Evolutionary conservation across 257 asterid genomes (phyloP).

Genomic region (Anisodus tanguticus): DNA sequence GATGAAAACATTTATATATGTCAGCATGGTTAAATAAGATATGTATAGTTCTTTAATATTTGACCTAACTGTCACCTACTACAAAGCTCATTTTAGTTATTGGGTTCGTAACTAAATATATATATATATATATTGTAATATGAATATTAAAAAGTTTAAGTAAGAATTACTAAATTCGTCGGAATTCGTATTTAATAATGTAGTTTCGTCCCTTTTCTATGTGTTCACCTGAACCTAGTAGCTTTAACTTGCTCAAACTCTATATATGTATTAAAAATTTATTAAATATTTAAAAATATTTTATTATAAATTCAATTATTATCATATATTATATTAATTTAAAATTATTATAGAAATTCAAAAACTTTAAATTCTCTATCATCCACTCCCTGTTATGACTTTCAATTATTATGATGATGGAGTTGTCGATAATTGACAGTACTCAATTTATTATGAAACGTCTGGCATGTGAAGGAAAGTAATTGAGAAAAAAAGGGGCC

Average conservation of each 20-base stretch:
- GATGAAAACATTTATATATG: constrained; percentile 1
- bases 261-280: no score
- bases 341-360: neutral
- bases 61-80: neutral
- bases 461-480: constrained; percentile 10
- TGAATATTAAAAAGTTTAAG: neutral
- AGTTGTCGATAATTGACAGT: constrained; percentile 15
- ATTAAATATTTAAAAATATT: no score
- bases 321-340: neutral
- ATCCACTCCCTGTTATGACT: neutral
- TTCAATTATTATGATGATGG: neutral
- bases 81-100: neutral
- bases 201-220: no score
- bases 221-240: no score
- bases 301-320: neutral
- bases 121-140: no score
- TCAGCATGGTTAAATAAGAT: neutral
- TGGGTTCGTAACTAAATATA: no score
- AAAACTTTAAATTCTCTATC: neutral
- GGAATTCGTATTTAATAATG: no score
- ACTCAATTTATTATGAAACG: constrained; percentile 3
- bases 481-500: neutral
- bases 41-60: neutral
- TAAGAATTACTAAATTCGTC: neutral
- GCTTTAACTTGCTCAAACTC: no score